These are phyloP conservation scores for Rhodotorula sp. DNA, from an alignment of 1,284 basidiomycete genomes.

Conservation along the genomic window DNA sequence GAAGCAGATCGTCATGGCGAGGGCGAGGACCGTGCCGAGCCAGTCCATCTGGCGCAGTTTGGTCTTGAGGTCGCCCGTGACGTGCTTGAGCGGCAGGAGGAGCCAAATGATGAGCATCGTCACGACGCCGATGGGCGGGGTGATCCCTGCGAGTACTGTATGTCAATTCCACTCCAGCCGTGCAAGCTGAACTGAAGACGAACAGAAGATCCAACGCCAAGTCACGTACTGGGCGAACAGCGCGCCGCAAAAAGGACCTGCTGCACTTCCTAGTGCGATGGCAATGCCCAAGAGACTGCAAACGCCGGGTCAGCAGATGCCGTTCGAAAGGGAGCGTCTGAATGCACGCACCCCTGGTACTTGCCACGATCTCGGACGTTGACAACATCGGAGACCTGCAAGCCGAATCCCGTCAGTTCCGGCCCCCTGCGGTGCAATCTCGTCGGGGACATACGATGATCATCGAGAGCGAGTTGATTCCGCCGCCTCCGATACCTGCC, in stretches of 20 bases:
- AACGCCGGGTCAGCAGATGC: too few species aligned
- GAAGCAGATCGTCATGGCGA: conserved; percentile 44
- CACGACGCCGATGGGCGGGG: conserved; percentile 37
- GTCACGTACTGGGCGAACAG: conserved; percentile 41
- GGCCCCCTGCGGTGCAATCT: too few species aligned
- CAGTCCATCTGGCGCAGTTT: conserved; percentile 47
- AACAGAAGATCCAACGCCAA: conserved; percentile 47
- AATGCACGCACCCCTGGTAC: conserved; percentile 47
- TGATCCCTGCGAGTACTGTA: conserved; percentile 30
- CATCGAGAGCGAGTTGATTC: conserved; percentile 54
- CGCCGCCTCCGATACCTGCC: conserved; percentile 55
- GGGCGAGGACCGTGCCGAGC: conserved; percentile 41
- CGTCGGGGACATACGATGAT: conserved; percentile 47
- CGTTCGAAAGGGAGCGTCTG: neutral
- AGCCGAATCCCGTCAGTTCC: too few species aligned
- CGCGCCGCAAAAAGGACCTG: conserved; percentile 46
- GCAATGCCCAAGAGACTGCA: conserved; percentile 44
- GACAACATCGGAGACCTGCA: conserved; percentile 50
- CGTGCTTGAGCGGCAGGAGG: conserved; percentile 42
- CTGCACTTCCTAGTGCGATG: conserved; percentile 41
- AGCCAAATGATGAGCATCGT: conserved; percentile 45
- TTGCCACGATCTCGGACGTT: conserved; percentile 53
- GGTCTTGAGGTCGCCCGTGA: conserved; percentile 39
- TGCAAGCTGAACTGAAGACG: neutral
- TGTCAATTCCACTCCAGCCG: rapidly evolving